Base-by-base conservation (phyloP, 306 rosid genomes). In the Rubus idaeus region DNA sequence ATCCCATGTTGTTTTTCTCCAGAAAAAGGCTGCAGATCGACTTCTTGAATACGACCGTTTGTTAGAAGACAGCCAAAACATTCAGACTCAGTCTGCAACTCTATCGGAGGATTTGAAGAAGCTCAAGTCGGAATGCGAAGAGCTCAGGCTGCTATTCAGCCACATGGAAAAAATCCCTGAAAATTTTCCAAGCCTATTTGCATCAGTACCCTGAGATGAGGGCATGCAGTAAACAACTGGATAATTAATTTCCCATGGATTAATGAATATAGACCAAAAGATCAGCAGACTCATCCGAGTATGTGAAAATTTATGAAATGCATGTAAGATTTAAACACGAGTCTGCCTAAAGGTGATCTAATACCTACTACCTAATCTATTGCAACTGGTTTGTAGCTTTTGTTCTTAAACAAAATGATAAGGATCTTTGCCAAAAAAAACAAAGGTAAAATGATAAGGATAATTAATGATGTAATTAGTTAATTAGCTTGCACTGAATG, bases 11-110 rank as follows among this genome's bases (percentile, higher is more conserved):
- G 55, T 83, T 79, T 84, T 94, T 68, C 94, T 89, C 73, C 94
- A 89, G 73, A 90, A 90, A 71, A 94, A 92, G 77, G 94, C 92
- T 1, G 94, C 96, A 2, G 94, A 92, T 86, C 78, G 90, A 60
- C 88, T 92, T 65, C 96, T 92, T 10, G 97, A 92, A 71, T 92
- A 90, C 8, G 97, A 90, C 74, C 83, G 91, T 41, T 89, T 92
- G 52, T 87, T 92, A 53, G 94, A 90, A 90, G 96, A 90, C 75
- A 92, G 89, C 87, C 97, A 92, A 79, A 89, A 86, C 73, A 94
- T 90, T 78, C 96, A 90, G 82, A 80, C 83, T 89, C 94, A 87
- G 82, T 60, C 83, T 45, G 23, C 51, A 39, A 71, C 39, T 30
- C 75, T 87, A 10, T 82, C 89, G 11, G 90, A 85, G 57, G 79